These are phyloP conservation scores for Cyclotella atomus DNA, from an alignment of 108 stramenopile genomes.

Conservation along the genomic window DNA sequence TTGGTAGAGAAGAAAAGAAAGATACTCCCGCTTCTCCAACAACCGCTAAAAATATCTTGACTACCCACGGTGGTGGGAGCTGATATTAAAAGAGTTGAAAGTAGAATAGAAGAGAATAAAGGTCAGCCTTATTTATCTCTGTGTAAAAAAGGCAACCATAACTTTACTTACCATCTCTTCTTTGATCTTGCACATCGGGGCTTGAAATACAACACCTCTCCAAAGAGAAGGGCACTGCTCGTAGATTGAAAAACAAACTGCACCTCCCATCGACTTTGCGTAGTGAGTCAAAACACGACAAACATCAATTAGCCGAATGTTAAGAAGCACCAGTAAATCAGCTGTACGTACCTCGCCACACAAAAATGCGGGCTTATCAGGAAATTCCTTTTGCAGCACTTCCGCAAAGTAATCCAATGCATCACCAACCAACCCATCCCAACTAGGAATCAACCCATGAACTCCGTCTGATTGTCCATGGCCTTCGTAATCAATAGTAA, in stretches of 20 bases:
- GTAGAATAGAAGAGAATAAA: no score
- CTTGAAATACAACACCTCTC: conserved; percentile 55
- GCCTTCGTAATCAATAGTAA: conserved; percentile 66
- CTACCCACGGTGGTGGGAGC: conserved; percentile 54
- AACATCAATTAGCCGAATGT: no score
- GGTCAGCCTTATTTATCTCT: no score
- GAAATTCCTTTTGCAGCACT: conserved; percentile 34
- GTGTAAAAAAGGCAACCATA: not conserved
- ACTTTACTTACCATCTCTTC: conserved; percentile 46
- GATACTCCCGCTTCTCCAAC: conserved; percentile 50
- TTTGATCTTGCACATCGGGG: conserved; percentile 71
- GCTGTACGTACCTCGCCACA: conserved; percentile 49
- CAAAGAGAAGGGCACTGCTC: conserved; percentile 41
- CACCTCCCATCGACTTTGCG: conserved; percentile 60
- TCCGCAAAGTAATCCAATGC: conserved; percentile 50
- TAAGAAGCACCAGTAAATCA: not conserved
- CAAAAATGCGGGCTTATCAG: conserved; percentile 45
- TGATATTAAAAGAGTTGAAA: not conserved
- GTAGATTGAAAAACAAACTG: conserved; percentile 52
- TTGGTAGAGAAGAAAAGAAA: conserved; percentile 24
- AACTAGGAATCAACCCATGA: conserved; percentile 51
- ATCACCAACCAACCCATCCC: conserved; percentile 46
- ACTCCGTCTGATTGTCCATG: conserved; percentile 62
- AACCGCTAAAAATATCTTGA: conserved; percentile 40
- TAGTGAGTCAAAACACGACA: not conserved